Evolutionary conservation across 805 yeast species (phyloP), one percentile per base, ranked within the genome.

Genomic region (Ogataea wickerhamii): DNA sequence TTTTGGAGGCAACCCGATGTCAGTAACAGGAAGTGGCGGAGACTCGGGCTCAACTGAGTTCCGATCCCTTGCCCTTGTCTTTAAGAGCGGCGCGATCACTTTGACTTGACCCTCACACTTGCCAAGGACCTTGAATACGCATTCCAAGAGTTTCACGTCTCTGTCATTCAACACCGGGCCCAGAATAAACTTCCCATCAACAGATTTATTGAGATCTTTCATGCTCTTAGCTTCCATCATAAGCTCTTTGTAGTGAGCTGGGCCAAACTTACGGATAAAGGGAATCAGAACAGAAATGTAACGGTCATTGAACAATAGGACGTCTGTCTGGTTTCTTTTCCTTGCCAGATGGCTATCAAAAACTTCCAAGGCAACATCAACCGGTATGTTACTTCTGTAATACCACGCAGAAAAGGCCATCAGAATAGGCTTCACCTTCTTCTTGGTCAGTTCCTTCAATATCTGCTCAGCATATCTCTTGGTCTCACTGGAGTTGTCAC

Each of bases 381-480:
- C 12, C 18, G 22, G 7, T 10, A 29, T 34, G 17, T 36, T 43
- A 6, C 27, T 37, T 29, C 24, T 42, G 26, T 18, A 18, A 32
- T 42, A 40, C 60, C 61, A 56, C 5, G 38, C 16, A 21, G 43
- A 40, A 35, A 44, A 51, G 7, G 48, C 38, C 31, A 40, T 43
- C 5, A 52, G 27, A 12, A 56, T 44, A 2, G 43, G 45, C 28
- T 37, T 40, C 5, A 49, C 50, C 28, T 57, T 57, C 27, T 39
- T 35, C 34, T 57, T 57, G 7, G 51, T 47, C 10, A 57, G 34
- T 24, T 49, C 51, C 29, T 34, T 43, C 17, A 56, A 39, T 16
- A 45, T 54, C 1, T 34, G 20, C n/a, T 33, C 37, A 5, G 52
- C 38, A 36, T 55, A 50, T 8, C 27, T 19, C 6, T 32, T 33